These are phyloP conservation scores for Zygoascus hellenicus DNA, from an alignment of 1,139 yeast genomes.

Conservation along the genomic window DNA sequence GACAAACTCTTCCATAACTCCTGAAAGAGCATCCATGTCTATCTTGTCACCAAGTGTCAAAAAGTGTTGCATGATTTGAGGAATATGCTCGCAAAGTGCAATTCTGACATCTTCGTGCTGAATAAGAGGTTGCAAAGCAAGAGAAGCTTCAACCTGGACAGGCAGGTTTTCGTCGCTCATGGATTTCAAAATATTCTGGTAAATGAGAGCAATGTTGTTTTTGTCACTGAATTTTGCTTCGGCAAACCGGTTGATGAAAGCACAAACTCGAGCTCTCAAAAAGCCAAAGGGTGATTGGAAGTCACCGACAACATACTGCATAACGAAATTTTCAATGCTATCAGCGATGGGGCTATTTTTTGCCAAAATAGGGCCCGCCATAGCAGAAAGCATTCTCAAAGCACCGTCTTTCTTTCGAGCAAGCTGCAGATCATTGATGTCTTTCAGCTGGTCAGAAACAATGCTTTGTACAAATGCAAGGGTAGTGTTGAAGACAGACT, in stretches of 20 bases:
- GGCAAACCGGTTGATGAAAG: constrained; percentile 65
- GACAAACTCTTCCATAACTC: constrained; percentile 94
- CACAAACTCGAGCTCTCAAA: constrained; percentile 79
- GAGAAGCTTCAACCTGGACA: constrained; percentile 75
- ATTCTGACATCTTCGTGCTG: constrained; percentile 60
- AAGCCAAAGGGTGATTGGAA: constrained; percentile 63
- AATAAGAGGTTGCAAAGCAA: constrained; percentile 78
- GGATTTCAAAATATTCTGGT: constrained; percentile 61
- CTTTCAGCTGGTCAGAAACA: constrained; percentile 40
- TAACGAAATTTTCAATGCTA: constrained; percentile 67
- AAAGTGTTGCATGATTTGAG: constrained; percentile 77
- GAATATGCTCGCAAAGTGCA: constrained; percentile 60
- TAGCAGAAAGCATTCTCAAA: constrained; percentile 68
- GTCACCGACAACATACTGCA: constrained; percentile 63
- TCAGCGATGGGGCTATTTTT: constrained; percentile 53
- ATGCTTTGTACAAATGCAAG: constrained; percentile 59
- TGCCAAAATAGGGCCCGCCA: constrained; percentile 53
- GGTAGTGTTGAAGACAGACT: constrained; percentile 56
- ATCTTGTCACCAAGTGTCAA: constrained; percentile 71
- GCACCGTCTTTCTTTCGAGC: constrained; percentile 79
- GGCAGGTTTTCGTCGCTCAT: constrained; percentile 59
- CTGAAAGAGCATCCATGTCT: constrained; percentile 82
- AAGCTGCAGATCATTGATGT: constrained; percentile 45
- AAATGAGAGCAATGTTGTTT: constrained; percentile 48
- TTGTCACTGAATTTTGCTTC: constrained; percentile 50